A percentile compares a stretch with the other conserved stretches of the same genome.
phyloP scores from a whole-genome alignment of 345 rosid species.

The Salix caprea region DNA sequence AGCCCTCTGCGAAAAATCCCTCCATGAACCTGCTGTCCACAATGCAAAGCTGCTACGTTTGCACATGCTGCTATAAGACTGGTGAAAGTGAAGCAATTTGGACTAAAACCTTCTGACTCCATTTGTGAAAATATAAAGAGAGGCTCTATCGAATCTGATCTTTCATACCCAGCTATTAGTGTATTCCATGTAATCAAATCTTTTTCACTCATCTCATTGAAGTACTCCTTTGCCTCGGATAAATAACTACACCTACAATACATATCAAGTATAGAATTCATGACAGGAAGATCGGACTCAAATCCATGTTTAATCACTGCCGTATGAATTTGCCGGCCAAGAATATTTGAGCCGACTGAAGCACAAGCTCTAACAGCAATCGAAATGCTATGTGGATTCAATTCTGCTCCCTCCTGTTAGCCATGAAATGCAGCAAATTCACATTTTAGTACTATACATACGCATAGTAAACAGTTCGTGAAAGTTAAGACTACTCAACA shows the following conservation, averaged over 20 bases:
- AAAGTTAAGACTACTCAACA: not conserved
- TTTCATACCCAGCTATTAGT: conserved; percentile 67
- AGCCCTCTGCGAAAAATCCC: conserved; percentile 57
- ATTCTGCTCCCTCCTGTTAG: conserved; percentile 55
- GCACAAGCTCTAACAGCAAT: conserved; percentile 86
- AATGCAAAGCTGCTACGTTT: conserved; percentile 55
- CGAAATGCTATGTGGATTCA: conserved; percentile 63
- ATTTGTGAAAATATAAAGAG: conserved; percentile 57
- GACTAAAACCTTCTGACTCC: conserved; percentile 59
- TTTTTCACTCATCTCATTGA: conserved; percentile 64
- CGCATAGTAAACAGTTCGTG: not conserved
- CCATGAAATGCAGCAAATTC: conserved; percentile 11
- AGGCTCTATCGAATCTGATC: conserved; percentile 47
- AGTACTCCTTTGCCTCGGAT: conserved; percentile 52
- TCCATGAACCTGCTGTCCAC: conserved; percentile 86
- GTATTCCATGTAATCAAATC: conserved; percentile 87
- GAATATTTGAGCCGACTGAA: conserved; percentile 45
- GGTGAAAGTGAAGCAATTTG: conserved; percentile 74
- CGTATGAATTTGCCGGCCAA: conserved; percentile 67
- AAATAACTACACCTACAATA: conserved; percentile 74
- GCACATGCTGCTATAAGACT: conserved; percentile 73
- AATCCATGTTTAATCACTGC: conserved; percentile 53
- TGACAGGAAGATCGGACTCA: conserved; percentile 66
- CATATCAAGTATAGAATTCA: conserved; percentile 82
- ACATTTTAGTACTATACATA: not conserved